These are phyloP conservation scores for Leucocoprinus sp. DNA, from an alignment of 768 basidiomycete genomes.

Conservation along the genomic window DNA sequence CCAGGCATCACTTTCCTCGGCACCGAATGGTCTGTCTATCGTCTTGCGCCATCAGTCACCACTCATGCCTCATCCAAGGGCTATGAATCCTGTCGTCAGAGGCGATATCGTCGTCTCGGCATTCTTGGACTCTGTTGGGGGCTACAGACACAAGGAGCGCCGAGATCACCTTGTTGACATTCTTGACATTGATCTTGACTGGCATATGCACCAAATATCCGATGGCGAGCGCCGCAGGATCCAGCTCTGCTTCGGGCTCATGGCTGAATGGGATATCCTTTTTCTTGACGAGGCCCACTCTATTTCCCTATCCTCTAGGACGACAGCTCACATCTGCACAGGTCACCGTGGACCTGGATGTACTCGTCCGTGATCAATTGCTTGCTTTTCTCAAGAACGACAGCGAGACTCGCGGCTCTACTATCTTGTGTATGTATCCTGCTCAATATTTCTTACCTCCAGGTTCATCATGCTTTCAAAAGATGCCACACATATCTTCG, in stretches of 20 bases:
- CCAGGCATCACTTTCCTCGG: constrained; percentile 80
- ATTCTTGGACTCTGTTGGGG: constrained; percentile 96
- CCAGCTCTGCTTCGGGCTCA: constrained; percentile 93
- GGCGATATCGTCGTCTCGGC: constrained; percentile 87
- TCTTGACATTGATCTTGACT: constrained; percentile 90
- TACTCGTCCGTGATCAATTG: constrained; percentile 88
- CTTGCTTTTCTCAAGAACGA: constrained; percentile 82
- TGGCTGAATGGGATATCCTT: constrained; percentile 90
- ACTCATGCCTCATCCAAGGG: constrained; percentile 37
- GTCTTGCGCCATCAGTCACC: not conserved
- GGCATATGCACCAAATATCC: constrained; percentile 93
- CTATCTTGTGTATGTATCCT: constrained; percentile 84
- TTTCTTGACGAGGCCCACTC: constrained; percentile 80
- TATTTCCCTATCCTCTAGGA: not conserved
- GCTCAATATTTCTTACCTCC: too few species aligned
- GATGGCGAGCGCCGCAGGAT: constrained; percentile 91
- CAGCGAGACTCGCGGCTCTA: constrained; percentile 70
- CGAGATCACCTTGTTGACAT: constrained; percentile 83
- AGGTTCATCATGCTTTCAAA: too few species aligned
- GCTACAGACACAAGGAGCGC: constrained; percentile 86
- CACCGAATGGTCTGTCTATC: constrained; percentile 76
- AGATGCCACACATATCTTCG: constrained; percentile 98
- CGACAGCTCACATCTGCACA: constrained; percentile 20
- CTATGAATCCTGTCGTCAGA: constrained; percentile 94
- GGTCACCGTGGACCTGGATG: constrained; percentile 97